phyloP scores from a whole-genome alignment of 768 basidiomycete species.

The Rickenella mellea region DNA sequence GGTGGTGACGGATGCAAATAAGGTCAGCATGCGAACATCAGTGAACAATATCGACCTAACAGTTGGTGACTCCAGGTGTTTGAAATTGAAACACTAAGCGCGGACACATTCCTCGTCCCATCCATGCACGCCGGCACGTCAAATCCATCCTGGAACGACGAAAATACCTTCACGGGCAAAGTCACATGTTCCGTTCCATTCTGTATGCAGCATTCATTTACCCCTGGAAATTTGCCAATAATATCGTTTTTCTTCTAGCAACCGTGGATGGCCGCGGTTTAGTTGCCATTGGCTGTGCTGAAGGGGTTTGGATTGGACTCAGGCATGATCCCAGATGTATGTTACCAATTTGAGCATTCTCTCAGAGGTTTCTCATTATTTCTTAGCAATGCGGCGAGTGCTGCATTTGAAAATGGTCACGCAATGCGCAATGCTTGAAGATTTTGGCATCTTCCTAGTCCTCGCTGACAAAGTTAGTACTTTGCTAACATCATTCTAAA shows the following conservation, averaged over 20 bases:
- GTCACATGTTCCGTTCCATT: slow-evolving; percentile 96
- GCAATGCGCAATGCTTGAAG: slow-evolving; percentile 91
- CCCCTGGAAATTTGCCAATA: not conserved
- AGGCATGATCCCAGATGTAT: slow-evolving; percentile 79
- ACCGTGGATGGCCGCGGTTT: slow-evolving; percentile 79
- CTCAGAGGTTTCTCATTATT: not conserved
- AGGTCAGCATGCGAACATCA: no score
- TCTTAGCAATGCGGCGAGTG: slow-evolving; percentile 80
- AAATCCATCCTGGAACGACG: slow-evolving; percentile 54
- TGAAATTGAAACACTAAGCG: slow-evolving; percentile 82
- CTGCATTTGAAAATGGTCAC: slow-evolving; percentile 90
- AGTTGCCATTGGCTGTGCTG: slow-evolving; percentile 88
- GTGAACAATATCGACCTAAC: not conserved
- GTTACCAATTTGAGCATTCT: slow-evolving; percentile 16
- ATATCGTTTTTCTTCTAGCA: slow-evolving; percentile 30
- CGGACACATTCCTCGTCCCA: slow-evolving; percentile 80
- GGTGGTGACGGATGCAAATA: slow-evolving; percentile 87
- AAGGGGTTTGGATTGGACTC: slow-evolving; percentile 94
- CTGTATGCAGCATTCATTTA: slow-evolving; percentile 32
- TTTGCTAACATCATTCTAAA: not conserved
- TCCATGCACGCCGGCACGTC: slow-evolving; percentile 36
- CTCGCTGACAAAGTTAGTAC: slow-evolving; percentile 73
- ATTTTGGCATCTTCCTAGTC: slow-evolving; percentile 94
- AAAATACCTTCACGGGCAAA: slow-evolving; percentile 66
- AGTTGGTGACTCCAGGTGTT: slow-evolving; percentile 58